These are phyloP conservation scores for Peniophora sp. DNA, from an alignment of 1,284 basidiomycete genomes.

Conservation along the genomic window DNA sequence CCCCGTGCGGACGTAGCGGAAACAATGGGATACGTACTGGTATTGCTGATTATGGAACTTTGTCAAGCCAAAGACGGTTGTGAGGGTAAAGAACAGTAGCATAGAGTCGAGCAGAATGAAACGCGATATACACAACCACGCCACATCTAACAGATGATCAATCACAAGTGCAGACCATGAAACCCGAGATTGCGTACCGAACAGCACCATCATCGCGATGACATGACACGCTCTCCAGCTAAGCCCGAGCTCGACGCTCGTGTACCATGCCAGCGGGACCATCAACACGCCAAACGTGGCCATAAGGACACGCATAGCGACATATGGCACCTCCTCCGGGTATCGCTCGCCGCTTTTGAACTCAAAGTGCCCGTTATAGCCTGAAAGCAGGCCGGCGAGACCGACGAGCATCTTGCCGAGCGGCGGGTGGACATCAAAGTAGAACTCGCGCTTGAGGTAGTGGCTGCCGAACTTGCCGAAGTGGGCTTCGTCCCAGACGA, in stretches of 20 bases:
- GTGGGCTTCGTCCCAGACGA: constrained; percentile 99
- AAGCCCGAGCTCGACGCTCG: constrained; percentile 92
- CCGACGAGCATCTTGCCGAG: constrained; percentile 99
- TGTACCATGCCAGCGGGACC: constrained; percentile 96
- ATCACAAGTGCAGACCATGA: neutral
- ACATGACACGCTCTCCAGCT: constrained; percentile 85
- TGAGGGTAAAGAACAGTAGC: constrained; percentile 97
- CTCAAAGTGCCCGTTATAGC: constrained; percentile 89
- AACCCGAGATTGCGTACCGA: constrained; percentile 46
- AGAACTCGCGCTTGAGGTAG: constrained; percentile 94
- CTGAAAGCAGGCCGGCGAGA: constrained; percentile 82
- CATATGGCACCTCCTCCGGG: constrained; percentile 82
- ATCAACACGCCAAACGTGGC: constrained; percentile 92
- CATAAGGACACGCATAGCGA: constrained; percentile 92
- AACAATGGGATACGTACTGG: constrained; percentile 46
- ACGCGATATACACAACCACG: constrained; percentile 92
- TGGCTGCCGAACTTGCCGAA: constrained; percentile 97
- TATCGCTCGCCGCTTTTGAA: constrained; percentile 92
- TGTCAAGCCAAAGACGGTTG: constrained; percentile 89
- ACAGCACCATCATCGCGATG: constrained; percentile 89
- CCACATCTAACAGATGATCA: constrained; percentile 59
- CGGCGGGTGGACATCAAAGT: constrained; percentile 97
- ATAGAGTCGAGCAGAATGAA: constrained; percentile 98
- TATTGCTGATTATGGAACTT: constrained; percentile 97
- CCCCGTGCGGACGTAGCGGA: constrained; percentile 1